Evolutionary conservation across 371 early-diverging fungal genomes (phyloP).

Genomic region (Cokeromyces recurvatus): DNA sequence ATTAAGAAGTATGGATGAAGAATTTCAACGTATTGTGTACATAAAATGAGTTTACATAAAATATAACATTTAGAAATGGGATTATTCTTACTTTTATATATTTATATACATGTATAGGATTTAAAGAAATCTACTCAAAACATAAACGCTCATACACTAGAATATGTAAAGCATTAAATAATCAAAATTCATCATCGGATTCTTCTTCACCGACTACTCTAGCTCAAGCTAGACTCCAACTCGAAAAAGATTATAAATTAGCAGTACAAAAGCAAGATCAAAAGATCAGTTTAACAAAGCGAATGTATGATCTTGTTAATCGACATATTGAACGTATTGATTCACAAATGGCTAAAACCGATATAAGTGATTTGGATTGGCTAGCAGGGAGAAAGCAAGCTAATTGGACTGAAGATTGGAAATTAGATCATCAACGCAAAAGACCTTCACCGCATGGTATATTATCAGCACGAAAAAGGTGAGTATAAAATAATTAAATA

Average conservation of each 20-base stretch:
- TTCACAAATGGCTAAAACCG: slow-evolving; percentile 41
- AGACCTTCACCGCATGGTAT: slow-evolving; percentile 8
- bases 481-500: too few relatives aligned
- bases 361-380: slow-evolving; percentile 34
- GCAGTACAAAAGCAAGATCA: slow-evolving; percentile 50
- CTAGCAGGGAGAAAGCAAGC: slow-evolving; percentile 8
- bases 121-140: slow-evolving; percentile 19
- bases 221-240: slow-evolving; percentile 20
- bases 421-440: slow-evolving; percentile 2
- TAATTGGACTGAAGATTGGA: slow-evolving; percentile 5
- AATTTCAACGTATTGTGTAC: slow-evolving; percentile 31
- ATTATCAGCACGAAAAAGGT: slow-evolving; percentile 11
- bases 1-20: slow-evolving; percentile 50
- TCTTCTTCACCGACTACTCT: slow-evolving; percentile 11
- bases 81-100: too few relatives aligned
- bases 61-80: not conserved
- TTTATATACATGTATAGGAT: slow-evolving; percentile 7
- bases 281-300: slow-evolving; percentile 43
- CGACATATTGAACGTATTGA: slow-evolving; percentile 49
- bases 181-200: not conserved
- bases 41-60: not conserved
- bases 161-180: slow-evolving; percentile 4
- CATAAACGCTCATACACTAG: slow-evolving; percentile 16
- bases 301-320: slow-evolving; percentile 46
- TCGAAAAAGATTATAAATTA: slow-evolving; percentile 40